Evolutionary conservation across 108 stramenopile species (phyloP).

Genomic region (Epipyxis sp.): DNA sequence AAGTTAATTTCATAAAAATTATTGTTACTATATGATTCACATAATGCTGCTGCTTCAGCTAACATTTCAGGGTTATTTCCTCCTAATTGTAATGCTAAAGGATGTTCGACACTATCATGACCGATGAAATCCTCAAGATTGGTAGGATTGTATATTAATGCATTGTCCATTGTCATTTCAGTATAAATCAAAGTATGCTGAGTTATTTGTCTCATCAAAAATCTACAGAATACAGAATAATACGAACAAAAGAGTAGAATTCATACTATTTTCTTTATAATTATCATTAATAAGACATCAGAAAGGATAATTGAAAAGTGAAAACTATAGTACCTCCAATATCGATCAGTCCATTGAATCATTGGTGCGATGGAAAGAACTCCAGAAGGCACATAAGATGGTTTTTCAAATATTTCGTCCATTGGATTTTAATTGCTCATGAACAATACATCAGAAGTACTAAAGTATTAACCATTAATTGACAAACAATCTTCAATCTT

Average conservation of each 20-base stretch:
- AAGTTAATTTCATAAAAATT: constrained; percentile 27
- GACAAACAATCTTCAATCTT: no score
- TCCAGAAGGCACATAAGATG: neutral
- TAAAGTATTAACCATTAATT: no score
- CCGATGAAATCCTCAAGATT: constrained; percentile 2
- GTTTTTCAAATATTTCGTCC: no score
- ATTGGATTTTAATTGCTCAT: no score
- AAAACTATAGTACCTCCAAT: constrained; percentile 29
- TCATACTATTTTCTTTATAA: no score
- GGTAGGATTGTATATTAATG: constrained; percentile 7
- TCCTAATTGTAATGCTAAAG: constrained; percentile 32
- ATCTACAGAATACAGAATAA: no score
- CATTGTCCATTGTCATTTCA: constrained; percentile 34
- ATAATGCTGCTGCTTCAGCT: neutral
- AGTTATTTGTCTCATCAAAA: neutral
- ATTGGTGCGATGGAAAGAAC: constrained; percentile 25
- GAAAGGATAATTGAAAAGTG: no score
- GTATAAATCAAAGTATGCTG: constrained; percentile 29
- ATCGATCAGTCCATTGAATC: constrained; percentile 33
- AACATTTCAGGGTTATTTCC: constrained; percentile 19
- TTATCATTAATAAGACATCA: no score
- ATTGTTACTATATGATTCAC: neutral
- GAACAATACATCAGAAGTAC: no score
- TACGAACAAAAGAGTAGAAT: no score
- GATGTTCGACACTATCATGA: neutral